Percentiles rank a stretch among this genome's conserved stretches.
Conservation (phyloP, 192 early-diverging fungal species). For the Backusella australiensis region DNA sequence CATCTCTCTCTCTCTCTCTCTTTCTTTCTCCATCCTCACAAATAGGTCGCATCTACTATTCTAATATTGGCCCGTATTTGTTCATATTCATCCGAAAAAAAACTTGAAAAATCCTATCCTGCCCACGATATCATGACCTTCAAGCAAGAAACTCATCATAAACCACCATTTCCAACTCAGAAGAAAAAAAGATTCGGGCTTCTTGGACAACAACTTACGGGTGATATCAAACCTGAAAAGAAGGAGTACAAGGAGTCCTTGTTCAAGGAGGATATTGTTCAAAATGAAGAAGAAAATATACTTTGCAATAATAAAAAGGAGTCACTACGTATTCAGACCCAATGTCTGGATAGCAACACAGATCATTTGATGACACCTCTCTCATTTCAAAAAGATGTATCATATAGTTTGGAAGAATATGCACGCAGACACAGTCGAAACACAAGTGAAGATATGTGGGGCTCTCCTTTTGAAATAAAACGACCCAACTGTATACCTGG, state of each 20-base stretch:
- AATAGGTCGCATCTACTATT: background rate
- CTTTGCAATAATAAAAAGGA: background rate
- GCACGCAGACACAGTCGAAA: background rate
- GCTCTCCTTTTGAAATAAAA: constrained; percentile 1
- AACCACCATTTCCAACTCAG: background rate
- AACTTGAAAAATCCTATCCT: constrained; percentile 4
- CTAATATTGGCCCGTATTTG: constrained; percentile 9
- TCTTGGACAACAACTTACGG: background rate
- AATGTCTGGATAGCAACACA: background rate
- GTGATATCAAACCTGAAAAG: background rate
- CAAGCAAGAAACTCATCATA: background rate
- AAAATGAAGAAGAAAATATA: background rate
- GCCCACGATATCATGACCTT: background rate
- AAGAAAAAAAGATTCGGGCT: background rate
- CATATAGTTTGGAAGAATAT: background rate
- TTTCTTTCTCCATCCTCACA: background rate
- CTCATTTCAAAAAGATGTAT: background rate
- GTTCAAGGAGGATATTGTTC: background rate
- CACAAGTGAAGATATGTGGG: background rate
- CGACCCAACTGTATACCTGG: constrained; percentile 17
- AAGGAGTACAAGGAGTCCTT: constrained; percentile 7
- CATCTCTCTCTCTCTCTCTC: background rate
- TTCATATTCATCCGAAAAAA: constrained; percentile 7
- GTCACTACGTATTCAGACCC: background rate
- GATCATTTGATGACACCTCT: background rate